Evolutionary conservation across 2,329 filamentous ascomycete species (phyloP), one percentile per base, ranked within the genome.

Genomic region (Fusarium concolor): DNA sequence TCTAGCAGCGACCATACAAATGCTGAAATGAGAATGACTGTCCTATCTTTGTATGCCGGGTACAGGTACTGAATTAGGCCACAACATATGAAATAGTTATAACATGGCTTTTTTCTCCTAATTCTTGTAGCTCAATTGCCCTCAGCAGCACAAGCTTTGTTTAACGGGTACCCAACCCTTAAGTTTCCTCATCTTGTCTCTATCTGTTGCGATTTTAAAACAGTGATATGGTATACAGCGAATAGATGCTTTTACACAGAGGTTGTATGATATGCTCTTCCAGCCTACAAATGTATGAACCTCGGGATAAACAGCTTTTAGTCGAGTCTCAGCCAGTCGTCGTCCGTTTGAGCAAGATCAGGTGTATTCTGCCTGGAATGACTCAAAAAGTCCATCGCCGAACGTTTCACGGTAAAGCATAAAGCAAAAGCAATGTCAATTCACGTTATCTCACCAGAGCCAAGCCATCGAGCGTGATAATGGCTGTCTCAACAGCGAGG

Each of bases 381-480:
- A 38, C 45, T 28, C 33, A 31, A 57, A 57, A 28, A 44, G 50
- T 65, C 22, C 39, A 61, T 71, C 47, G 50, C 57, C 53, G 41
- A 54, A 41, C 33, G 24, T 18, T 56, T 64, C 29, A 52, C 42
- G 42, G 33, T 10, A 35, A 55, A 46, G n/a, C 33, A 47, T 43
- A 26, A 44, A 50, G 41, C 22, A 41, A 49, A 28, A 41, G 7
- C 10, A 18, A 20, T 35, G 46, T 18, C 9, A 49, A 56, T 72
- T 74, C 71, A 74, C 71, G 61, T 24, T 37, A 11, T 26, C 37
- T 41, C 58, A 66, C 69, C 24, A 39, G 20, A 24, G 12, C 45
- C 45, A 39, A 35, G 38, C 37, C 39, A 62, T 46, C 44, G 35
- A 49, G 24, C 41, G 68, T 73, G 68, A 64, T 42, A 29, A 26